Percentiles rank a stretch among this genome's conserved stretches.
Evolutionary conservation across 2,329 filamentous ascomycete species (phyloP).

Genomic region (Beauveria medogensis): DNA sequence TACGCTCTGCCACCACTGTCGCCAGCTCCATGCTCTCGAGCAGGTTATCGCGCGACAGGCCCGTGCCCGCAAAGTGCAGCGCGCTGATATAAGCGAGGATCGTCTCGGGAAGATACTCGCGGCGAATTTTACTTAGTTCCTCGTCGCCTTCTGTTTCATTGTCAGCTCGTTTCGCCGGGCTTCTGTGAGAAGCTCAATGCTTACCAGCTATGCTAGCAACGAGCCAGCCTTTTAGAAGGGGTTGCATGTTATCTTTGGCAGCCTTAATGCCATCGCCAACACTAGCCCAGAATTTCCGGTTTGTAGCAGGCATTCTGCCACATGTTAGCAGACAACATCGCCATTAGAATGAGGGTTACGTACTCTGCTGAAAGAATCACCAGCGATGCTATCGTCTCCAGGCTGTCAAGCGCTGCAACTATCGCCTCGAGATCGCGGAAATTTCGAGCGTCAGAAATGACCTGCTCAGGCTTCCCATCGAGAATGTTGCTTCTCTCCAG

Average conservation of each 20-base stretch:
- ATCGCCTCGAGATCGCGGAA: slow-evolving; percentile 64
- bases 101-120: slow-evolving; percentile 76
- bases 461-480: slow-evolving; percentile 31
- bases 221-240: slow-evolving; percentile 60
- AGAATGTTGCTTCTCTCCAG: slow-evolving; percentile 27
- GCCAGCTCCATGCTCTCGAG: slow-evolving; percentile 84
- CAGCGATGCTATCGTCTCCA: slow-evolving; percentile 57
- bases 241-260: slow-evolving; percentile 48
- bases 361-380: slow-evolving; percentile 46
- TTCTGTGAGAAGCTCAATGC: slow-evolving; percentile 15
- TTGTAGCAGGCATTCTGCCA: slow-evolving; percentile 23
- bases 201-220: slow-evolving; percentile 46
- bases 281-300: slow-evolving; percentile 44
- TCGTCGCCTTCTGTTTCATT: slow-evolving; percentile 42
- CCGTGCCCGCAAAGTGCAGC: slow-evolving; percentile 69
- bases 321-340: slow-evolving; percentile 20
- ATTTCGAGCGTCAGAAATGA: slow-evolving; percentile 49
- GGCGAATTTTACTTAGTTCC: slow-evolving; percentile 58
- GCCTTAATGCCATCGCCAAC: slow-evolving; percentile 47
- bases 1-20: slow-evolving; percentile 62
- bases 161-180: slow-evolving; percentile 10
- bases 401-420: slow-evolving; percentile 54
- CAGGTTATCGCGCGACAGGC: slow-evolving; percentile 66
- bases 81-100: slow-evolving; percentile 76
- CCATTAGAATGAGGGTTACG: slow-evolving; percentile 17